These are phyloP conservation scores for Colletotrichum filicis DNA, from an alignment of 2,329 filamentous ascomycete genomes.

Conservation along the genomic window DNA sequence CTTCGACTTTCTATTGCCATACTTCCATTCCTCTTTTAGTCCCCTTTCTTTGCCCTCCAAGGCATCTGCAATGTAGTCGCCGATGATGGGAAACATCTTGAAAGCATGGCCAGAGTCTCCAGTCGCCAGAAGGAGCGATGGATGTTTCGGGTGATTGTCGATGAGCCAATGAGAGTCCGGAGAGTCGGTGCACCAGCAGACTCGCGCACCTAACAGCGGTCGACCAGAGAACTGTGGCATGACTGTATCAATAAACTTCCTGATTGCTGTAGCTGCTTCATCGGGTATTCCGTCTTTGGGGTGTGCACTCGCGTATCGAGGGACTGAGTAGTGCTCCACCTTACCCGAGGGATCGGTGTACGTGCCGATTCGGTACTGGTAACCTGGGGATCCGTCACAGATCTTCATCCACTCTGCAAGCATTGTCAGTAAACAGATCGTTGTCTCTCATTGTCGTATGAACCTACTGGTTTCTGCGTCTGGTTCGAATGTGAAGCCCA, in stretches of 20 bases:
- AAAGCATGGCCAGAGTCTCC: constrained; percentile 42
- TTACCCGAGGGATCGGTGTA: constrained; percentile 27
- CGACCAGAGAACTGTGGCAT: constrained; percentile 41
- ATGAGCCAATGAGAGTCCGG: constrained; percentile 47
- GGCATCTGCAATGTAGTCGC: constrained; percentile 38
- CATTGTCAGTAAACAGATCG: background rate
- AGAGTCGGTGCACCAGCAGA: constrained; percentile 48
- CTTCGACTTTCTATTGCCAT: constrained; percentile 34
- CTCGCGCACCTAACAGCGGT: constrained; percentile 37
- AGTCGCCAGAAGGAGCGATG: constrained; percentile 37
- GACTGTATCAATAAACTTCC: constrained; percentile 32
- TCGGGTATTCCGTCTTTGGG: constrained; percentile 33
- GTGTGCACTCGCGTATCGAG: constrained; percentile 33
- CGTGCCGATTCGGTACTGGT: constrained; percentile 27
- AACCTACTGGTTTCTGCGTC: constrained; percentile 30
- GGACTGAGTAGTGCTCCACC: constrained; percentile 26
- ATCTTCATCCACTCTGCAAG: constrained; percentile 33
- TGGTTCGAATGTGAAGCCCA: constrained; percentile 37
- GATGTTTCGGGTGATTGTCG: constrained; percentile 38
- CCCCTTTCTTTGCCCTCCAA: constrained; percentile 36
- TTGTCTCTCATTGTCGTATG: rapidly evolving
- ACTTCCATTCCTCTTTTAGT: constrained; percentile 38
- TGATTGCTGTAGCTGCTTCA: constrained; percentile 28
- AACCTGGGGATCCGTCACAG: constrained; percentile 36
- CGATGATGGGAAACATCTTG: constrained; percentile 43